Evolutionary conservation across 2,329 filamentous ascomycete genomes (phyloP).

Genomic region (Emmonsiellopsis sp.): DNA sequence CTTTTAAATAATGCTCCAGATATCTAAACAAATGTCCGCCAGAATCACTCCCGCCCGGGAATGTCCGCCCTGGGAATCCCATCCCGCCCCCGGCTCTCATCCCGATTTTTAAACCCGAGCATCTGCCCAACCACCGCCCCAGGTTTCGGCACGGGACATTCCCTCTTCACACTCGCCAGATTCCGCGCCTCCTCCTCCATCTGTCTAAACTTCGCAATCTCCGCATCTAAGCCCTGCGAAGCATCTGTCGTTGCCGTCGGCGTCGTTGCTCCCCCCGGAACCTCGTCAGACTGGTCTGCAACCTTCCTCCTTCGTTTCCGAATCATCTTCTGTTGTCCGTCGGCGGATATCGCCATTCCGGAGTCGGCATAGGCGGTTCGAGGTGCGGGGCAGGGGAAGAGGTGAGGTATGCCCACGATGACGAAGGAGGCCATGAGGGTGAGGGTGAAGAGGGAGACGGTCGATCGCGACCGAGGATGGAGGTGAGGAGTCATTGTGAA

Average conservation of each 20-base stretch:
- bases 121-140: conserved; percentile 66
- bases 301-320: conserved; percentile 28
- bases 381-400: conserved; percentile 83
- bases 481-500: conserved; percentile 66
- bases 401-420: conserved; percentile 81
- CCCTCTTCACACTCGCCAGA: conserved; percentile 45
- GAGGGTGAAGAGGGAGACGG: conserved; percentile 88
- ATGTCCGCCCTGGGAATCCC: conserved; percentile 8
- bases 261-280: conserved; percentile 6
- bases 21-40: not conserved
- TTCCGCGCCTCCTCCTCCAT: conserved; percentile 31
- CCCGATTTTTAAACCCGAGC: conserved; percentile 53
- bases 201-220: conserved; percentile 35
- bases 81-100: conserved; percentile 10
- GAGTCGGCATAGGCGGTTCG: conserved; percentile 67
- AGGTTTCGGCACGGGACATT: conserved; percentile 91
- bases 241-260: not conserved
- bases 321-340: conserved; percentile 34
- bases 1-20: not conserved
- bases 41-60: conserved; percentile 3
- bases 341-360: conserved; percentile 30
- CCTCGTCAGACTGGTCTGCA: conserved; percentile 8
- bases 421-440: conserved; percentile 83
- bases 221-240: conserved; percentile 16
- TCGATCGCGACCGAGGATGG: conserved; percentile 87